Conservation (phyloP, 2,329 filamentous ascomycete species). For the Aspergillus pseudoglaucus region DNA sequence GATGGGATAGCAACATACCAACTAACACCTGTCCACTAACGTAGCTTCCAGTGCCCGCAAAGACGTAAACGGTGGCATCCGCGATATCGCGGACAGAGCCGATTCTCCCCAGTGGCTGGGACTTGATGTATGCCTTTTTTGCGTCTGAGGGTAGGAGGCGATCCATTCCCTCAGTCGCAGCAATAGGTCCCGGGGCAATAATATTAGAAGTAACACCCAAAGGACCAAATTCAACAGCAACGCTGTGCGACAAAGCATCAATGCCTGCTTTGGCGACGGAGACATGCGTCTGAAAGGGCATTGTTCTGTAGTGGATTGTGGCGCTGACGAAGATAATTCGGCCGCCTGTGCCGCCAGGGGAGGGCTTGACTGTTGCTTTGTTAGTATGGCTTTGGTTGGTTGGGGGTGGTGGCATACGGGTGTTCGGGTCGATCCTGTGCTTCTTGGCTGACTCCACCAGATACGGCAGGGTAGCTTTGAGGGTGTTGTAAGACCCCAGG, state of each 20-base stretch:
- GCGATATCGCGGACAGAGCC: constrained; percentile 82
- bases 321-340: constrained; percentile 87
- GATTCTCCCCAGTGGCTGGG: constrained; percentile 66
- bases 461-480: constrained; percentile 84
- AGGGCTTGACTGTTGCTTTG: constrained; percentile 18
- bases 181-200: constrained; percentile 81
- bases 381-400: constrained; percentile 4
- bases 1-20: constrained; percentile 24
- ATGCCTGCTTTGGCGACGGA: constrained; percentile 85
- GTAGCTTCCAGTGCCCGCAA: constrained; percentile 78
- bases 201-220: constrained; percentile 81
- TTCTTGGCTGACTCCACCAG: constrained; percentile 66
- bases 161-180: constrained; percentile 72
- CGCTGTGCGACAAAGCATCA: constrained; percentile 71
- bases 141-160: constrained; percentile 53
- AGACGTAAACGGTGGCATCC: constrained; percentile 84
- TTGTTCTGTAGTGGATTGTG: constrained; percentile 83
- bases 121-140: constrained; percentile 40
- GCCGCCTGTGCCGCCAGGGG: constrained; percentile 58
- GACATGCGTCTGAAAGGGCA: constrained; percentile 83
- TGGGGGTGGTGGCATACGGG: constrained; percentile 27
- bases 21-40: constrained; percentile 78
- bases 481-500: constrained; percentile 85
- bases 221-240: constrained; percentile 85
- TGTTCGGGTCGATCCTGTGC: constrained; percentile 54